Percentiles rank a stretch among this genome's conserved stretches.
Conservation (phyloP, 2,329 filamentous ascomycete species). For the Verticillium zaregamsianum region DNA sequence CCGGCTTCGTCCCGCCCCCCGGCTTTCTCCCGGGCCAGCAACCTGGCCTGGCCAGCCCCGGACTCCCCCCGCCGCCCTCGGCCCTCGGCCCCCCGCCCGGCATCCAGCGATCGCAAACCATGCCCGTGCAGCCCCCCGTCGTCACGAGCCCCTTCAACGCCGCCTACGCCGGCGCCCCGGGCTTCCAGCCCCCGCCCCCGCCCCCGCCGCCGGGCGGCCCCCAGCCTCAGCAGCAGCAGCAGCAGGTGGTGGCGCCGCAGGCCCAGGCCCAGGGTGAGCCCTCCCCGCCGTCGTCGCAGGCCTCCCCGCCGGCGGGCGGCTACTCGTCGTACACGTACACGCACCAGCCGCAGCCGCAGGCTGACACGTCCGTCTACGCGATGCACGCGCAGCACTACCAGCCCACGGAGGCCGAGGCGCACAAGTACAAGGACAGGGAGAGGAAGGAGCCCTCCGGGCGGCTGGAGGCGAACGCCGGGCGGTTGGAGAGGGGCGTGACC, state of each 20-base stretch:
- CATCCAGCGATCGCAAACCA: slow-evolving; percentile 43
- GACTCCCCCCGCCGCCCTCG: slow-evolving; percentile 31
- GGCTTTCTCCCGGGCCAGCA: slow-evolving; percentile 40
- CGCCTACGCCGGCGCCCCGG: slow-evolving; percentile 40
- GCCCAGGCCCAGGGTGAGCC: slow-evolving; percentile 19
- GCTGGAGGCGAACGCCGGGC: slow-evolving; percentile 61
- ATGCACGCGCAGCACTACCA: slow-evolving; percentile 68
- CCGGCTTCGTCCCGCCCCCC: slow-evolving; percentile 43
- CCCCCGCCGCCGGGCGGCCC: slow-evolving; percentile 15
- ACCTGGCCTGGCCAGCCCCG: slow-evolving; percentile 30
- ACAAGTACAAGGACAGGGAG: slow-evolving; percentile 33
- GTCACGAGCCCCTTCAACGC: slow-evolving; percentile 28
- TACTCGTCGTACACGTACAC: slow-evolving; percentile 51
- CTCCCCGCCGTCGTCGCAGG: slow-evolving; percentile 21
- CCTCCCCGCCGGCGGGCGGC: slow-evolving; percentile 41
- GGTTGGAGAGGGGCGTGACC: slow-evolving; percentile 65
- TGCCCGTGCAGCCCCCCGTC: slow-evolving; percentile 40
- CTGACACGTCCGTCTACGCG: slow-evolving; percentile 39
- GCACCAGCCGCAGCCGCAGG: slow-evolving; percentile 20
- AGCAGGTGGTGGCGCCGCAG: slow-evolving; percentile 12
- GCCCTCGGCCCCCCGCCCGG: slow-evolving; percentile 42
- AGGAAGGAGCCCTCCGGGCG: slow-evolving; percentile 42
- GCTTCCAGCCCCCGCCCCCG: slow-evolving; percentile 34
- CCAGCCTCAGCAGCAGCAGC: slow-evolving; percentile 12
- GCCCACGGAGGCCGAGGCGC: slow-evolving; percentile 59